Percentiles rank a stretch among this genome's conserved stretches.
Evolutionary conservation across 225 moss, liverwort and hornwort genomes (phyloP).

Genomic region (Marchantia paleacea): DNA sequence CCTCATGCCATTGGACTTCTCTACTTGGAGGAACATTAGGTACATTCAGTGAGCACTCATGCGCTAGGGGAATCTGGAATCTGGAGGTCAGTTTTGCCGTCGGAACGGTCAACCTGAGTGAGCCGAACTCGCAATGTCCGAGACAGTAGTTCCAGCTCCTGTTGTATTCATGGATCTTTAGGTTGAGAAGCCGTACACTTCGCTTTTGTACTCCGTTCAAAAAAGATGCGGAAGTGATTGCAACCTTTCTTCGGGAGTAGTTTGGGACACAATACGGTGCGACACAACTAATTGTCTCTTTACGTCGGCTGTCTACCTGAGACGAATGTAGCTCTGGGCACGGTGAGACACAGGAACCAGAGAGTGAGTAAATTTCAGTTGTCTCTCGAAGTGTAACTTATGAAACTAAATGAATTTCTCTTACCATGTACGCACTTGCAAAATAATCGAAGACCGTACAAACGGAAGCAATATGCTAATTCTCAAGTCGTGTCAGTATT

Average conservation of each 20-base stretch:
- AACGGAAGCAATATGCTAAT: no score
- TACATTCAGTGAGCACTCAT: neutral
- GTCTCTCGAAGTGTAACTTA: conserved; percentile 14
- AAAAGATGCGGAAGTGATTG: neutral
- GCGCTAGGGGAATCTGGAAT: neutral
- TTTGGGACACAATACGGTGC: neutral
- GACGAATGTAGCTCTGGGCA: neutral
- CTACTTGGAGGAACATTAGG: conserved; percentile 4
- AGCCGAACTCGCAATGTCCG: neutral
- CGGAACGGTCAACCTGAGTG: conserved; percentile 6
- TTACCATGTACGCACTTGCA: conserved; percentile 4
- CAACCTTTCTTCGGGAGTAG: neutral
- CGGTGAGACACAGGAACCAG: neutral
- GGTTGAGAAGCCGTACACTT: neutral
- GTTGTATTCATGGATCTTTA: neutral
- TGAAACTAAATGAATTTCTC: conserved; percentile 18
- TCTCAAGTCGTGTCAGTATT: no score
- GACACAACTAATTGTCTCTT: neutral
- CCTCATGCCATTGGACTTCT: conserved; percentile 7
- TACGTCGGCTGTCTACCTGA: neutral
- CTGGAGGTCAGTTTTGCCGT: conserved; percentile 7
- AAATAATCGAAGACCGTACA: neutral
- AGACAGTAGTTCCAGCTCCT: neutral
- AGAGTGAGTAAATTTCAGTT: neutral
- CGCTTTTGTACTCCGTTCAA: neutral